Base-by-base conservation (phyloP, 2,329 filamentous ascomycete species). In the Microcyclospora tardicrescens region DNA sequence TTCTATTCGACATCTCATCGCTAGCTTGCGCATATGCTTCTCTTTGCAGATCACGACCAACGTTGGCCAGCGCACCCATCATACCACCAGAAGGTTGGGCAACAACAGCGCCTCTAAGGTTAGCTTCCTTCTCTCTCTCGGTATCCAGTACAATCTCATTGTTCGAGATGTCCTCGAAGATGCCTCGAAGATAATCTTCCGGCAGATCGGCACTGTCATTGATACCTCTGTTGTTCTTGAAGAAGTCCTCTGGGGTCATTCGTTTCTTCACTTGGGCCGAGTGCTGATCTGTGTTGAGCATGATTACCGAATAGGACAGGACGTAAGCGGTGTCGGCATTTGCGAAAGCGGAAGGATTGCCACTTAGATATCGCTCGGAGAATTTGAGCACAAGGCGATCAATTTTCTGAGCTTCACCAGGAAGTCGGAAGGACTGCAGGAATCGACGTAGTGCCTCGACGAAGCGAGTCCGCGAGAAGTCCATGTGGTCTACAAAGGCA, bases 361-460 rank as follows among this genome's bases (percentile, higher is more conserved):
- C 87, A 43, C 80, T 81, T 37, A 93, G 83, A 59, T 98, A 98
- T 43, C 89, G 79, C 61, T 96, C 89, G 9, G 91, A 91, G 63
- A 96, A 98, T 60, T 98, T 98, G 49, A 98, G 68, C 91, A 98
- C 96, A 63, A 96, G 93, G 35, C 91, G 84, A 75, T 98, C 91
- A 49, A 98, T 98, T 67, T 98, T 98, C 58, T 98, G 91, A 0
- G 87, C 87, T 62, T 98, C 91, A 43, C 91, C 91, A 0, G 91
- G 91, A 11, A 98, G 68, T 45, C 91, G 81, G 68, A 98, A 98
- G 19, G 85, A 83, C 59, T 98, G 91, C 10, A 98, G 67, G 54
- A 98, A 98, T 42, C 85, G 79, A 29, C 91, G 78, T 16, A 98
- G 66, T 11, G 91, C 81, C 60, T 95, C 89, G 6, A 95, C 89